A percentile compares a stretch with the other conserved stretches of the same genome.
Conservation (phyloP, 345 rosid genomes). For the Triadica sebifera region DNA sequence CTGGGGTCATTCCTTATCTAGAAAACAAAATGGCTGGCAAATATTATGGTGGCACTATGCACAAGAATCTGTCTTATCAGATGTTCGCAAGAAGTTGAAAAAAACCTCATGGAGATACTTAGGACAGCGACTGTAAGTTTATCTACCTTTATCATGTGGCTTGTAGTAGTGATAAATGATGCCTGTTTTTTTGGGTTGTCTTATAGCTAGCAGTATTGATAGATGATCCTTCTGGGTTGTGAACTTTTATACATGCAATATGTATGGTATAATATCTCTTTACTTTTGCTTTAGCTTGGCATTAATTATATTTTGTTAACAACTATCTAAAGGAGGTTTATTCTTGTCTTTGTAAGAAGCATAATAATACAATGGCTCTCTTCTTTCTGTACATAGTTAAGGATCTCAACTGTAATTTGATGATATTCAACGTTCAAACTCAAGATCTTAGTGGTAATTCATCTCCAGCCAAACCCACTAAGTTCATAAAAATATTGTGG, state of each 20-base stretch:
- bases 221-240: background rate
- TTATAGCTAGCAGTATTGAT: background rate
- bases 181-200: background rate
- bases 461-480: too few relatives aligned
- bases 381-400: too few relatives aligned
- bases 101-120: constrained; percentile 87
- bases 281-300: background rate
- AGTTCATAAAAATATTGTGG: too few relatives aligned
- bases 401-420: too few relatives aligned
- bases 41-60: constrained; percentile 90
- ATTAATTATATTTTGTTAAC: background rate
- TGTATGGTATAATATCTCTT: background rate
- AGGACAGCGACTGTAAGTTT: constrained; percentile 71
- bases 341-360: background rate
- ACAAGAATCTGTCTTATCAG: constrained; percentile 67
- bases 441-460: too few relatives aligned
- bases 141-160: constrained; percentile 8
- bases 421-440: too few relatives aligned
- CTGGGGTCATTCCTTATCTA: constrained; percentile 46
- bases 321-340: background rate
- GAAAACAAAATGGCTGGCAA: constrained; percentile 72
- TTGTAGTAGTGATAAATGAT: background rate
- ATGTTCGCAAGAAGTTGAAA: constrained; percentile 66
- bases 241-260: background rate
- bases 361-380: too few relatives aligned